Evolutionary conservation across 345 rosid species (phyloP).

Genomic region (Bruguiera sexangula): DNA sequence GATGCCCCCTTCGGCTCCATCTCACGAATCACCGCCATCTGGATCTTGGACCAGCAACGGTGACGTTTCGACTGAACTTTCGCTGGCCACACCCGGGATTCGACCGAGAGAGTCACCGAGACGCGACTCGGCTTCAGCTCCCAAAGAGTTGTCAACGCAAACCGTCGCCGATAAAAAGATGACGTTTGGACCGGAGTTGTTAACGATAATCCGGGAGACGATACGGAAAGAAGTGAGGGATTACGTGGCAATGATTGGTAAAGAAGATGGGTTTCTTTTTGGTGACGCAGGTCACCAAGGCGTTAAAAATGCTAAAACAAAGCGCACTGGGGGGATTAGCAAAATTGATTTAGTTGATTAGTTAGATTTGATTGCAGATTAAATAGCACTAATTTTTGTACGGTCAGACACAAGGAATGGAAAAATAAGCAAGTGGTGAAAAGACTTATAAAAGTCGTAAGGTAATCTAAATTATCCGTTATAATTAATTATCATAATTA

Average conservation of each 20-base stretch:
- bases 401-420: not conserved
- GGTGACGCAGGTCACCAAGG: no score
- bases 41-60: not conserved
- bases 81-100: slow-evolving; percentile 8
- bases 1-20: no score
- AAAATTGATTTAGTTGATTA: no score
- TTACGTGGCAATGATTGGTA: slow-evolving; percentile 11
- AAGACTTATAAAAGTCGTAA: not conserved
- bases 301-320: no score
- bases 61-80: slow-evolving; percentile 17
- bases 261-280: not conserved
- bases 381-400: no score
- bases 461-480: no score
- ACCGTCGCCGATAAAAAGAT: not conserved
- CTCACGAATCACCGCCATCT: not conserved
- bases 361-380: no score
- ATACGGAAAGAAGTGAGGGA: slow-evolving; percentile 19
- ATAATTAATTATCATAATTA: no score
- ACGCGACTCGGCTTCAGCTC: not conserved
- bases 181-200: slow-evolving; percentile 7
- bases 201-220: slow-evolving; percentile 17
- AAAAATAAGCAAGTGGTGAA: not conserved
- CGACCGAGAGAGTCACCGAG: not conserved
- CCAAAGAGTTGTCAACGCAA: not conserved
- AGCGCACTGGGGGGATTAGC: no score